These are phyloP conservation scores for Oryza rufipogon DNA, from an alignment of 176 grass and related monocot species.

Conservation along the genomic window DNA sequence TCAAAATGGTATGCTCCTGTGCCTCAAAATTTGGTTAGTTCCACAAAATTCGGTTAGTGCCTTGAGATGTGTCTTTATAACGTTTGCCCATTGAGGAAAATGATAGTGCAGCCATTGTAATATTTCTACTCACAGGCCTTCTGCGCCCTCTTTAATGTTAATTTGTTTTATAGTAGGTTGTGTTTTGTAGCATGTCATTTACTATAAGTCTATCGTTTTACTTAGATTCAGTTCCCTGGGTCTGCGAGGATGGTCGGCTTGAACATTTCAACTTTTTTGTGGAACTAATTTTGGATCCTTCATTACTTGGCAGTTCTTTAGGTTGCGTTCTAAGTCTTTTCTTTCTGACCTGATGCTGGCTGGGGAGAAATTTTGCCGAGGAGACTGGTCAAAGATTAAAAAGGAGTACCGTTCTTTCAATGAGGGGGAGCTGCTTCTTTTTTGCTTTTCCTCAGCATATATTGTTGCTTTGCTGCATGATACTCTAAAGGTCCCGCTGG, in stretches of 20 bases:
- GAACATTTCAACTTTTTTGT: background rate
- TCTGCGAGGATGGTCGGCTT: background rate
- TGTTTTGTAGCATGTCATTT: background rate
- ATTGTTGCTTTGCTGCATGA: constrained; percentile 90
- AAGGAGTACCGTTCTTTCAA: constrained; percentile 70
- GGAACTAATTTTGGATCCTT: constrained; percentile 7
- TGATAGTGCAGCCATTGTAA: background rate
- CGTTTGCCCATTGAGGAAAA: background rate
- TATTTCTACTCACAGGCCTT: background rate
- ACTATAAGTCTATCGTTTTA: background rate
- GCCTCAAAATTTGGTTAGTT: background rate
- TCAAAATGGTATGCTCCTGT: background rate
- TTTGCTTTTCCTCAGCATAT: constrained; percentile 96
- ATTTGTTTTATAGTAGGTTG: background rate
- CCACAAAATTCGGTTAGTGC: background rate
- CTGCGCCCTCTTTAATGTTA: background rate
- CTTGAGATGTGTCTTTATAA: background rate
- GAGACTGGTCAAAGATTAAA: constrained; percentile 85
- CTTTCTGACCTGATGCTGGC: constrained; percentile 75
- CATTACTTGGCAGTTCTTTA: constrained; percentile 75
- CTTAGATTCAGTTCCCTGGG: background rate
- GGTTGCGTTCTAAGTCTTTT: constrained; percentile 59
- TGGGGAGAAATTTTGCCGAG: constrained; percentile 78
- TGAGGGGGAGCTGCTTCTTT: constrained; percentile 77
- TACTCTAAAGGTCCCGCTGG: constrained; percentile 70